Percentiles rank a stretch among this genome's conserved stretches.
Evolutionary conservation across 1,139 yeast species (phyloP).

Genomic region (Nakaseomyces nivariensis): DNA sequence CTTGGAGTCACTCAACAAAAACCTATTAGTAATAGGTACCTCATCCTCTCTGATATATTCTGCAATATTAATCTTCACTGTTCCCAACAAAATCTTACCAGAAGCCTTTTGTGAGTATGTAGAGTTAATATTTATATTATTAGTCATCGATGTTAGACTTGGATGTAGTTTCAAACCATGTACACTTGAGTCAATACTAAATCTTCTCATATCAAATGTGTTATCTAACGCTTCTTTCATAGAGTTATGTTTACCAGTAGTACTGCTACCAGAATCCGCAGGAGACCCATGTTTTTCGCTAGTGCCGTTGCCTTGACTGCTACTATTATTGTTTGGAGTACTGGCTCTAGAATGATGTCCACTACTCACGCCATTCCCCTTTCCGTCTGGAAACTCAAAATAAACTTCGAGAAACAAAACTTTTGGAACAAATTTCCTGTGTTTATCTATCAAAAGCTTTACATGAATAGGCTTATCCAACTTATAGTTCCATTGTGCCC

Average conservation of each 20-base stretch:
- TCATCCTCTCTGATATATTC: slow-evolving; percentile 57
- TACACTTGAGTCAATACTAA: neutral
- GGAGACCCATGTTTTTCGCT: neutral
- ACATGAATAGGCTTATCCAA: slow-evolving; percentile 30
- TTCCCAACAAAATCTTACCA: slow-evolving; percentile 47
- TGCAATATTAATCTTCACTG: slow-evolving; percentile 54
- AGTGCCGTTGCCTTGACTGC: neutral
- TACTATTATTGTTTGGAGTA: neutral
- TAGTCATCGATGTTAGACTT: neutral
- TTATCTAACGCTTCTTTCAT: slow-evolving; percentile 1
- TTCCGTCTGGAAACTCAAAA: slow-evolving; percentile 23
- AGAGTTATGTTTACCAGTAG: neutral
- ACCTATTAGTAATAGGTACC: slow-evolving; percentile 44
- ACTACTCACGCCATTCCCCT: neutral
- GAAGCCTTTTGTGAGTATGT: slow-evolving; percentile 21
- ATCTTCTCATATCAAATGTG: slow-evolving; percentile 1
- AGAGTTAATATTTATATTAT: slow-evolving; percentile 5
- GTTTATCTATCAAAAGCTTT: slow-evolving; percentile 35
- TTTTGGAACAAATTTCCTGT: slow-evolving; percentile 30
- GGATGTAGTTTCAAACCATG: slow-evolving; percentile 1
- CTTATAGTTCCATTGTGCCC: slow-evolving; percentile 39
- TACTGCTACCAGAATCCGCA: neutral
- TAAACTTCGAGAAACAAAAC: slow-evolving; percentile 32
- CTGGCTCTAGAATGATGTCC: neutral
- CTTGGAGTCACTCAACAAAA: slow-evolving; percentile 65